Evolutionary conservation across 495 filamentous ascomycete species (phyloP), one percentile per base, ranked within the genome.

Genomic region (Daldinia vernicosa): DNA sequence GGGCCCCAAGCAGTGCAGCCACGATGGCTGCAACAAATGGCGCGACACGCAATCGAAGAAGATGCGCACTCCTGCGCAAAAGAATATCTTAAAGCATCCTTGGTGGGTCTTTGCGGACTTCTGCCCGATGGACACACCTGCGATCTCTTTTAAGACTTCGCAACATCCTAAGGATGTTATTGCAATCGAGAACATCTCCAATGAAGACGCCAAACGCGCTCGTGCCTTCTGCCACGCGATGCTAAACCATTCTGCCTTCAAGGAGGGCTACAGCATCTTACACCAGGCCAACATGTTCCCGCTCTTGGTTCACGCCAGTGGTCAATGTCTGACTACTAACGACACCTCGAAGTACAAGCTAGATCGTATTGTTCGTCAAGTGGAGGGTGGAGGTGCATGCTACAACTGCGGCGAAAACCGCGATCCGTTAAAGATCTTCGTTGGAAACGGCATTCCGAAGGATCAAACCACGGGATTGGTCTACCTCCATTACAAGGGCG

Each of bases 21-120:
- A 64, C 17, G 9, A 45, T 0, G 52, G 43, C 1, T 64, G 61
- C 26, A 11, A 6, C 5, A 4, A 32, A 1, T 53, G 56, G 56
- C 19, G 56, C 6, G 2, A 4, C 15, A 2, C 12, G 9, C 28
- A 30, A 3, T 9, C 9, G 4, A 22, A 24, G 15, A 30, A 11
- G 5, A 26, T 55, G 26, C 26, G 52, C 2, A 3, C 8, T 5
- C 52, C 9, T 5, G 55, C 17, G 0, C 5, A 35, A 3, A 12
- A 26, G 22, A 59, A n/a, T 0, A 40, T 59, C 37, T 7, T 28
- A 6, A 8, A 28, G 14, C 8, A n/a, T 0, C 4, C 19, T 6
- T 59, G 56, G 56, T 59, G 56, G 56, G 14, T 11, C n/a, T 37
- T 59, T 24, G 33, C 35, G 0, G 33, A 59, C 22, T 28, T 28